Base-by-base conservation (phyloP, 768 basidiomycete genomes). In the Kwoniella sp. region DNA sequence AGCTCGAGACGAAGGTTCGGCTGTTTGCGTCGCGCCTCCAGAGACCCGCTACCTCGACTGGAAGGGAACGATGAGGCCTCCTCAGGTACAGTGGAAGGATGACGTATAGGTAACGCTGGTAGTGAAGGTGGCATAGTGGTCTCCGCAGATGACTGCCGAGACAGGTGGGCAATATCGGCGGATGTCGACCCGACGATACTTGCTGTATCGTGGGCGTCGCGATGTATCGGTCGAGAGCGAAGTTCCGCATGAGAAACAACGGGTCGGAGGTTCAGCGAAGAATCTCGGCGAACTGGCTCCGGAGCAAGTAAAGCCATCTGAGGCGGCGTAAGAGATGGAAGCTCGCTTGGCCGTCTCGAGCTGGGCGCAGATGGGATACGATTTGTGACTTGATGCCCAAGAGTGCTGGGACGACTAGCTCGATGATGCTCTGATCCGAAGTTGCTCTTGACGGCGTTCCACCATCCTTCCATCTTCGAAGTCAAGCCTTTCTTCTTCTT, bases 391-490 rank as follows among this genome's bases (percentile, higher is more conserved):
- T 66, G 48, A 20, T 45, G 25, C 17, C 66, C 62, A n/a, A 70
- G 51, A 47, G 55, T 68, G 54, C 57, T 65, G 15, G 73, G 67
- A 38, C 68, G 53, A 38, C 55, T 25, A 4, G 65, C 41, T 29
- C 48, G 52, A 31, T 59, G 56, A 22, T 57, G 37, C 38, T 79
- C 77, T 13, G 72, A 68, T 1, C 64, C 65, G 48, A 81, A 79
- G 58, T 79, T 81, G 63, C 70, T 73, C 50, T 80, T 80, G 56
- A 81, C 81, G 28, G 81, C 76, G 37, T 74, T 77, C 81, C 81
- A 81, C 81, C 81, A 81, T 2, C 81, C 81, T 62, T 81, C 81
- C 71, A 81, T 79, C 67, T 81, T 81, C 58, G 58, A 68, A 20
- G 71, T 74, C 30, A 80, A 50, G 26, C 69, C 71, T 63, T 75